A percentile compares a stretch with the other conserved stretches of the same genome.
Conservation (phyloP, 2,329 filamentous ascomycete genomes). For the Fusarium sterilihyphosum region DNA sequence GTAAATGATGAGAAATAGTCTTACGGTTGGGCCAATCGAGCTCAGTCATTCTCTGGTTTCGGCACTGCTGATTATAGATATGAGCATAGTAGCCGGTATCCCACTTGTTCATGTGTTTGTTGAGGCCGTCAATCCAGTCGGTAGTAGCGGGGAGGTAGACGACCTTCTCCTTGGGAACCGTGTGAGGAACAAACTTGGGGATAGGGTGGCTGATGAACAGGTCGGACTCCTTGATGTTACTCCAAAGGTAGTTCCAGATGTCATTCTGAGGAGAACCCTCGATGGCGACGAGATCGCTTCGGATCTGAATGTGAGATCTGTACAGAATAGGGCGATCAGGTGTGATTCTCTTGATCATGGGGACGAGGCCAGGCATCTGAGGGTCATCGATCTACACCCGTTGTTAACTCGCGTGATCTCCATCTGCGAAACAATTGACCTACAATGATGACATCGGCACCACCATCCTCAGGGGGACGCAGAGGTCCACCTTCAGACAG, state of each 20-base stretch:
- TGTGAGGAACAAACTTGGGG: slow-evolving; percentile 75
- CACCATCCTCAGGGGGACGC: slow-evolving; percentile 70
- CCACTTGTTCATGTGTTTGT: slow-evolving; percentile 77
- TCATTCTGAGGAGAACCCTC: slow-evolving; percentile 74
- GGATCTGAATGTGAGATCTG: slow-evolving; percentile 84
- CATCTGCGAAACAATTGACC: slow-evolving; percentile 36
- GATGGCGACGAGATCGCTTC: slow-evolving; percentile 74
- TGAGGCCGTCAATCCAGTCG: slow-evolving; percentile 85
- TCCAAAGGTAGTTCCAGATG: slow-evolving; percentile 81
- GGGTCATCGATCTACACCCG: slow-evolving; percentile 75
- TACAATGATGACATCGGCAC: slow-evolving; percentile 78
- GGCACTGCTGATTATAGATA: slow-evolving; percentile 73
- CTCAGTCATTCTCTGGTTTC: slow-evolving; percentile 63
- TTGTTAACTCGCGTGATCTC: background rate
- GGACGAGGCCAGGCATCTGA: slow-evolving; percentile 84
- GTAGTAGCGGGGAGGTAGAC: slow-evolving; percentile 83
- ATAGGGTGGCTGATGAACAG: slow-evolving; percentile 87
- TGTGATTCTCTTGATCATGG: slow-evolving; percentile 75
- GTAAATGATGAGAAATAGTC: background rate
- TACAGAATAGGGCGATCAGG: slow-evolving; percentile 82
- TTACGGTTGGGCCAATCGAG: slow-evolving; percentile 65
- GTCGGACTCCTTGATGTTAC: slow-evolving; percentile 75
- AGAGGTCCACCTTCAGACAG: slow-evolving; percentile 74
- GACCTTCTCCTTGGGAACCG: slow-evolving; percentile 72
- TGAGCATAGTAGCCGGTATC: slow-evolving; percentile 79